Evolutionary conservation across 805 yeast species (phyloP), one percentile per base, ranked within the genome.

Genomic region (Komagataella pseudopastoris): DNA sequence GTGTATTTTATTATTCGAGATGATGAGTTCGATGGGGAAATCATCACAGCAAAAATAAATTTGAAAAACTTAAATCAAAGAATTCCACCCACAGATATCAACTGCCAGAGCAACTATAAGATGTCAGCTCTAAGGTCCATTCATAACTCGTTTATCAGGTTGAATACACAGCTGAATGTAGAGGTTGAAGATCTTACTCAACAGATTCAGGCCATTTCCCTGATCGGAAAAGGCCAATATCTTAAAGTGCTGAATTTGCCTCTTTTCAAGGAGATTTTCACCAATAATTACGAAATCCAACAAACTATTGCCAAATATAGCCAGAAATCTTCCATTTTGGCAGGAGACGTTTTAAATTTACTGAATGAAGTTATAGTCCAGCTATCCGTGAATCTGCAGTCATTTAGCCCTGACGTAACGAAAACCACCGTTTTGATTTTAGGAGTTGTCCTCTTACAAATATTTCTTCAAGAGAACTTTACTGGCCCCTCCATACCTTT

Each of bases 401-500:
- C 64, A 65, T 46, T 55, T 64, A 39, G 72, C 66, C 49, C 52
- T 3, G 44, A 47, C 7, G 36, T 39, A 20, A 22, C 20, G 17
- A 23, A 48, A 48, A 48, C 48, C 69, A n/a, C 50, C 23, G 36
- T 50, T 3, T 53, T 63, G n/a, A 36, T 60, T 1, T 47, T 75
- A 16, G 85, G 87, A 2, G 72, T 87, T 54, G 73, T 84, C 1
- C 66, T 80, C 3, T 66, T 88, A 23, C 89, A 88, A 60, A 61
- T 77, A 1, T 90, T 85, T 60, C 68, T 85, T 14, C 95, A 88
- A 62, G 65, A 76, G 50, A 90, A 90, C 63, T 87, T 75, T 64
- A 87, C 96, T 0, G 97, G 97, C 6, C 96, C 96, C 4, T 73
- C 76, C 23, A 59, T 79, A 2, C 72, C 74, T 4, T 56, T 69